These are phyloP conservation scores for Phialophora tarda DNA, from an alignment of 2,329 filamentous ascomycete species.

Conservation along the genomic window DNA sequence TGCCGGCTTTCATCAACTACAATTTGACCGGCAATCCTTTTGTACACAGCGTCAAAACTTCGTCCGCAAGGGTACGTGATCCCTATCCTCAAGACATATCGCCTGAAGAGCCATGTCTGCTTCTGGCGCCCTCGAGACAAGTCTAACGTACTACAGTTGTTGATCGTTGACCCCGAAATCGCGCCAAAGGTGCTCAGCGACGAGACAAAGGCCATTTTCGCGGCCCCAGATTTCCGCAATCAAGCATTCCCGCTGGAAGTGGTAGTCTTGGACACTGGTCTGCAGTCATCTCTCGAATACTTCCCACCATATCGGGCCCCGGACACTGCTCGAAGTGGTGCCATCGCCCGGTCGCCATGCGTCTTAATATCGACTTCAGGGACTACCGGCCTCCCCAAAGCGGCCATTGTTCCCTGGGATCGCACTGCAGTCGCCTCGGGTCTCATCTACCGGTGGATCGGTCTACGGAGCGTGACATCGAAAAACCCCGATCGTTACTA, in stretches of 20 bases:
- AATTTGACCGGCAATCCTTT: constrained; percentile 73
- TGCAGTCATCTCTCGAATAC: constrained; percentile 54
- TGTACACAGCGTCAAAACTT: constrained; percentile 73
- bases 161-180: constrained; percentile 73
- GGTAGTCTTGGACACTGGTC: constrained; percentile 64
- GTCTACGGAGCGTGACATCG: constrained; percentile 46
- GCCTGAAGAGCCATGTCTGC: neutral
- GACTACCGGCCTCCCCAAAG: constrained; percentile 90
- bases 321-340: constrained; percentile 61
- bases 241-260: constrained; percentile 57
- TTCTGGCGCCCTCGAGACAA: neutral
- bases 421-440: constrained; percentile 50
- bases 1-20: constrained; percentile 87
- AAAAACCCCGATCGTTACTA: constrained; percentile 72
- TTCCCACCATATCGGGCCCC: constrained; percentile 60
- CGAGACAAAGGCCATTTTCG: constrained; percentile 51
- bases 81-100: neutral
- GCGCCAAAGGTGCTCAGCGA: constrained; percentile 55
- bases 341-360: constrained; percentile 63
- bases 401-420: constrained; percentile 59
- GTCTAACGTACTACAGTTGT: constrained; percentile 48
- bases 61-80: constrained; percentile 58
- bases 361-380: constrained; percentile 90
- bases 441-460: constrained; percentile 63
- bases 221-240: constrained; percentile 49